These are phyloP conservation scores for Incumbomyces delicatus DNA, from an alignment of 2,329 filamentous ascomycete species.

Conservation along the genomic window DNA sequence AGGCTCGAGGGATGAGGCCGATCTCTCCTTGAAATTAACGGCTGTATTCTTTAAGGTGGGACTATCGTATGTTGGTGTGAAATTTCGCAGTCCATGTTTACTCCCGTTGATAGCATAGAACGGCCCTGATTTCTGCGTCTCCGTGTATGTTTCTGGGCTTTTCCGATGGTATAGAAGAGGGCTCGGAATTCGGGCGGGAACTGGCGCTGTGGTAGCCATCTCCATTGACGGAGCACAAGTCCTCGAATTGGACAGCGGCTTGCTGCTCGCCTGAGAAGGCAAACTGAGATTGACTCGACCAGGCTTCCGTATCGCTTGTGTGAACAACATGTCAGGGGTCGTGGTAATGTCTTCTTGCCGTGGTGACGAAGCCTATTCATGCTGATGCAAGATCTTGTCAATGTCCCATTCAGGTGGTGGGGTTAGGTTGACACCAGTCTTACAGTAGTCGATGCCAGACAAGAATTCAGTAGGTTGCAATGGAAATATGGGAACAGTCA, in stretches of 20 bases:
- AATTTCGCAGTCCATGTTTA: neutral
- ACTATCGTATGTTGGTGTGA: neutral
- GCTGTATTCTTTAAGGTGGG: neutral
- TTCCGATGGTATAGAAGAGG: constrained; percentile 14
- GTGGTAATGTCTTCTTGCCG: neutral
- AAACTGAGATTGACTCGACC: too few species aligned
- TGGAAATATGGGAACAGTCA: neutral
- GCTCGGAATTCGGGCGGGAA: constrained; percentile 12
- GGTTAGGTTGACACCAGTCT: neutral
- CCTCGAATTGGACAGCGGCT: neutral
- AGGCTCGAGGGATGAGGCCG: neutral
- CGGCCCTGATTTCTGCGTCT: neutral
- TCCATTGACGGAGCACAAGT: too few species aligned
- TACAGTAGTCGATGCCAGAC: neutral
- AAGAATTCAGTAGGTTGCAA: neutral
- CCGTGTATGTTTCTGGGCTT: neutral
- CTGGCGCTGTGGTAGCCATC: neutral
- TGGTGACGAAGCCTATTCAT: constrained; percentile 2
- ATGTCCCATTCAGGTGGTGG: neutral
- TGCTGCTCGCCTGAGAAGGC: too few species aligned
- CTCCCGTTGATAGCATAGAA: neutral
- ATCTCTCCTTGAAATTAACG: too few species aligned
- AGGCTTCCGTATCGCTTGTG: too few species aligned
- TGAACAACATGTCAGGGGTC: neutral
- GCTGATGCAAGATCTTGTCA: neutral